Percentiles rank a stretch among this genome's conserved stretches.
These are phyloP conservation scores for Mucor racemosus DNA, from an alignment of 371 early-diverging fungal species.

Conservation along the genomic window DNA sequence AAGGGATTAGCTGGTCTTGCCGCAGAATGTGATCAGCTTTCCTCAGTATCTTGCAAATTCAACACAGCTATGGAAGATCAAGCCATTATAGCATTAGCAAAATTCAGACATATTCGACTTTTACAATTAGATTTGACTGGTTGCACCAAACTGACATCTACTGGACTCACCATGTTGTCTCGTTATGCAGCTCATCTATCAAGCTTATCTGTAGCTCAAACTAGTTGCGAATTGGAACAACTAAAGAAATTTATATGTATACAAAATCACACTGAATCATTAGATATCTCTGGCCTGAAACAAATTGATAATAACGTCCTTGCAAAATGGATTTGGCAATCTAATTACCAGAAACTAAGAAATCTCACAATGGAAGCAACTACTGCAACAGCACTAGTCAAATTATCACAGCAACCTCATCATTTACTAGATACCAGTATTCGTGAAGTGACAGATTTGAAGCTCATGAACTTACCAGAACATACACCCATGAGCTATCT, in stretches of 20 bases:
- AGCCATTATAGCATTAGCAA: constrained; percentile 35
- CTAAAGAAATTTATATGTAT: constrained; percentile 14
- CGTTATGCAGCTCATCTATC: constrained; percentile 20
- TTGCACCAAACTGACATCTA: constrained; percentile 27
- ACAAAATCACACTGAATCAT: background rate
- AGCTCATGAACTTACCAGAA: constrained; percentile 9
- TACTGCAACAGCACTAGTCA: background rate
- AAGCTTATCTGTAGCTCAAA: constrained; percentile 17
- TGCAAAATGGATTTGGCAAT: constrained; percentile 19
- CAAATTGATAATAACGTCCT: background rate
- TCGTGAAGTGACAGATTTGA: background rate
- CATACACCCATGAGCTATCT: constrained; percentile 13
- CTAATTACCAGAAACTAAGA: background rate
- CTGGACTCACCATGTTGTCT: constrained; percentile 29
- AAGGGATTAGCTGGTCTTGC: constrained; percentile 39
- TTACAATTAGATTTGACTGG: constrained; percentile 37
- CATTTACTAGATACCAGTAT: constrained; percentile 4
- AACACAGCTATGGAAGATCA: constrained; percentile 32
- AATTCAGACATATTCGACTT: constrained; percentile 37
- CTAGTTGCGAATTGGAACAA: background rate
- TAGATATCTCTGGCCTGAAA: constrained; percentile 18
- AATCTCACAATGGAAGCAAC: constrained; percentile 10
- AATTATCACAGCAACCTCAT: background rate
- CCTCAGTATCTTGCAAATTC: constrained; percentile 26
- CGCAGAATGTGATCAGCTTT: constrained; percentile 28